Conservation (phyloP, 2,329 filamentous ascomycete genomes). For the Aureobasidium mangrovei region DNA sequence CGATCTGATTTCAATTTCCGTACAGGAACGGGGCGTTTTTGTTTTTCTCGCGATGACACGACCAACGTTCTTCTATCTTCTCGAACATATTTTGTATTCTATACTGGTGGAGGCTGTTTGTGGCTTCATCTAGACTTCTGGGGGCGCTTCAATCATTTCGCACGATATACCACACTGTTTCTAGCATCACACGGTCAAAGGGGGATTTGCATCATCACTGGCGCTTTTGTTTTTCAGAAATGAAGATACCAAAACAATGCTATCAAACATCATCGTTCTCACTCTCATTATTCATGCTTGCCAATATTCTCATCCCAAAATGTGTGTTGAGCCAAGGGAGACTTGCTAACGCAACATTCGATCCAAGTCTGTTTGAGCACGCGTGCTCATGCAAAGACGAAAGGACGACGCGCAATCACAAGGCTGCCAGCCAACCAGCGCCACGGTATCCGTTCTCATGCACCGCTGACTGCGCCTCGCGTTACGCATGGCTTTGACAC, state of each 20-base stretch:
- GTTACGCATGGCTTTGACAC: conserved; percentile 8
- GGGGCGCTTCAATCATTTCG: background rate
- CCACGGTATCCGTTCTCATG: conserved; percentile 1
- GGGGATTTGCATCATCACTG: conserved; percentile 7
- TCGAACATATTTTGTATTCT: conserved; percentile 8
- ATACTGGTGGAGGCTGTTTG: conserved; percentile 1
- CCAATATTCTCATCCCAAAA: too few species aligned
- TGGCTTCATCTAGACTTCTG: conserved; percentile 4
- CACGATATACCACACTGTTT: conserved; percentile 9
- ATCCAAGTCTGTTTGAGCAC: too few species aligned
- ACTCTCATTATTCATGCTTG: too few species aligned
- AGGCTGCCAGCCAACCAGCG: conserved; percentile 8
- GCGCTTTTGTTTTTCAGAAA: background rate
- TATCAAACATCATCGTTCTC: too few species aligned
- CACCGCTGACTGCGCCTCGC: conserved; percentile 11
- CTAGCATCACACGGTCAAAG: background rate
- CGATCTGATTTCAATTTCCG: conserved; percentile 1
- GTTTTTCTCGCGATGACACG: conserved; percentile 1
- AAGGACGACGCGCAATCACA: background rate
- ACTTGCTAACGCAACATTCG: too few species aligned
- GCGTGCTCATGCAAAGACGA: too few species aligned
- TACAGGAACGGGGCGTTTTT: background rate
- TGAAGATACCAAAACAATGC: background rate
- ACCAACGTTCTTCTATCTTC: conserved; percentile 6
- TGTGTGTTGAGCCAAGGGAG: too few species aligned